Evolutionary conservation across 2,329 filamentous ascomycete species (phyloP), one percentile per base, ranked within the genome.

Genomic region (Fusarium sp.): DNA sequence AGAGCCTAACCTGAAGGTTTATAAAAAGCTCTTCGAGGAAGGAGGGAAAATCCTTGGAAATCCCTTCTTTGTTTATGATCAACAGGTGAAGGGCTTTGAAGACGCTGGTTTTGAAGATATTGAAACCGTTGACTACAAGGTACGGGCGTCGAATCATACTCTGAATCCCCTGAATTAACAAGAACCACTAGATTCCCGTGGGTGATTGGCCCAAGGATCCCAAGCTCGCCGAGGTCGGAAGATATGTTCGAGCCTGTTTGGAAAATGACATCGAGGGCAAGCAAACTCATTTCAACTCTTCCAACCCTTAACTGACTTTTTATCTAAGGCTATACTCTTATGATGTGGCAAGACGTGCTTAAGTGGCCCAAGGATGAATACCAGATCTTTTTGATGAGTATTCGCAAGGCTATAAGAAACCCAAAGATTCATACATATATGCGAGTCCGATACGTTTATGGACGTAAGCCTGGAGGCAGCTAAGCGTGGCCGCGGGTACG

Each of bases 181-280:
- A n/a, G 2, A 3, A 2, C 14, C 3, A 26, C 7, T 2, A 66
- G 64, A 35, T 67, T 11, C 64, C 64, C 0, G 65, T 67, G 13
- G 63, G 64, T 4, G 57, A 60, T 10, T 67, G 64, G 64, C 39
- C 64, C 5, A 67, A 67, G 11, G 64, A 67, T 9, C 33, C 51
- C 0, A 63, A 45, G 1, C 33, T 67, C 1, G 59, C 63, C 2
- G 49, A 67, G 44, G 51, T 67, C 8, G 64, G 64, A 6, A 30
- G 46, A 10, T 65, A 45, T 15, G 62, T 65, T 14, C 9, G 48
- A 32, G 45, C 60, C 30, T 20, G 67, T 46, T n/a, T 72, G 14
- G 69, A 72, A 9, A 72, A 72, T 7, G 70, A 72, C 13, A 22
- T 71, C 4, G 70, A 72, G 40, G 70, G 68, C 49, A 48, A 32